phyloP scores from a whole-genome alignment of 352 stramenopile genomes.

The Globisporangium viniferum region DNA sequence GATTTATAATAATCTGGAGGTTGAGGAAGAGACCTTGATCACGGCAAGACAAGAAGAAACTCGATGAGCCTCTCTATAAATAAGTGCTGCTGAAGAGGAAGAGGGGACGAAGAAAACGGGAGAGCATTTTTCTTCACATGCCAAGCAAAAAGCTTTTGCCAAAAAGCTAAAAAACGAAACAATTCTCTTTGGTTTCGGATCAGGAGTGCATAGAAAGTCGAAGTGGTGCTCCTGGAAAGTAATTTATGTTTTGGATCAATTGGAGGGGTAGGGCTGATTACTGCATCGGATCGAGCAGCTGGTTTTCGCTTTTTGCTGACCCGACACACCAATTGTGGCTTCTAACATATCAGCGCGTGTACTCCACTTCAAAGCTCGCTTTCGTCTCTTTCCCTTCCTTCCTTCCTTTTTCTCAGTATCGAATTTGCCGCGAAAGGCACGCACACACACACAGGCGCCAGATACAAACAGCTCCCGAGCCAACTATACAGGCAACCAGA shows the following conservation, averaged over 20 bases:
- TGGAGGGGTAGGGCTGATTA: background rate
- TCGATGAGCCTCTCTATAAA: background rate
- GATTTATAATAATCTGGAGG: too few relatives aligned
- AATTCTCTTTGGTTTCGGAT: too few relatives aligned
- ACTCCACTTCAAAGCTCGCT: background rate
- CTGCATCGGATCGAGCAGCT: background rate
- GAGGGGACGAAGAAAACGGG: background rate
- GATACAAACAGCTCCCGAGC: background rate
- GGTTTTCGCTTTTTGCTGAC: background rate
- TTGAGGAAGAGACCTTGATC: too few relatives aligned
- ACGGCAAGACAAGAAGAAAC: too few relatives aligned
- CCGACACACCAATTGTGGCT: background rate
- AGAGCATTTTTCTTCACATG: background rate
- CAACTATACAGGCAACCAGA: background rate
- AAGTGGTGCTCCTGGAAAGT: too few relatives aligned
- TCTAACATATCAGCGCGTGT: background rate
- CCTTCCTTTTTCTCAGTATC: conserved; percentile 2
- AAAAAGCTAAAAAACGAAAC: background rate
- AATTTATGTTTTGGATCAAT: background rate
- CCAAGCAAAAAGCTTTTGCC: background rate
- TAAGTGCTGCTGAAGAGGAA: background rate
- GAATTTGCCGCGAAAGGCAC: conserved; percentile 6
- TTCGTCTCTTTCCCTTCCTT: background rate
- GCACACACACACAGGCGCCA: background rate
- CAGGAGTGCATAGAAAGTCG: background rate